These are phyloP conservation scores for Ettlia oleoabundans DNA, from an alignment of 139 green algal genomes.

Conservation along the genomic window DNA sequence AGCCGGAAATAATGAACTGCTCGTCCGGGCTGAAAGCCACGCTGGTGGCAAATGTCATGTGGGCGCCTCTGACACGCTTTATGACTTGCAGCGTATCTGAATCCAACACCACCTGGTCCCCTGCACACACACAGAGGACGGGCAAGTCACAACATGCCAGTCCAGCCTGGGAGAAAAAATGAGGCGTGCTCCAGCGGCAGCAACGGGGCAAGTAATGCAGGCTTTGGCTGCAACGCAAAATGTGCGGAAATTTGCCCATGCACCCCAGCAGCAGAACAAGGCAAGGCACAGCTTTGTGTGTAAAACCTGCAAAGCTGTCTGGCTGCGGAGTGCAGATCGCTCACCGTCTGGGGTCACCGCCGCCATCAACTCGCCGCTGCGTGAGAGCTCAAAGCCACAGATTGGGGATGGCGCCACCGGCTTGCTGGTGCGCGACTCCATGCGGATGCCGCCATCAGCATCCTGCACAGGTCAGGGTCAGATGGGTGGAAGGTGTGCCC, in stretches of 20 bases:
- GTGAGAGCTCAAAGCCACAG: conserved; percentile 44
- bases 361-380: conserved; percentile 35
- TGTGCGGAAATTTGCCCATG: not conserved
- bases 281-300: not conserved
- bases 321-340: not conserved
- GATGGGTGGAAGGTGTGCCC: too few relatives aligned
- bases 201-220: not conserved
- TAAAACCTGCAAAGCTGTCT: not conserved
- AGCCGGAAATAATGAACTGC: conserved; percentile 26
- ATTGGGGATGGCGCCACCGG: conserved; percentile 36
- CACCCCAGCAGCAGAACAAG: not conserved
- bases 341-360: conserved; percentile 45
- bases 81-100: conserved; percentile 32
- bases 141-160: too few relatives aligned
- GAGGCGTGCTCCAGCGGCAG: not conserved
- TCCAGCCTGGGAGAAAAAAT: too few relatives aligned
- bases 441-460: conserved; percentile 23
- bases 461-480: not conserved
- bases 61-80: conserved; percentile 36
- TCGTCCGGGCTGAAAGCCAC: conserved; percentile 51
- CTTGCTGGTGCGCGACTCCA: conserved; percentile 26
- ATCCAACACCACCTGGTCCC: conserved; percentile 41
- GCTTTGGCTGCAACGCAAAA: not conserved
- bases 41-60: conserved; percentile 69
- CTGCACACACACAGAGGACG: not conserved